Conservation (phyloP, 2,329 filamentous ascomycete genomes). For the Dothistroma septosporum region DNA sequence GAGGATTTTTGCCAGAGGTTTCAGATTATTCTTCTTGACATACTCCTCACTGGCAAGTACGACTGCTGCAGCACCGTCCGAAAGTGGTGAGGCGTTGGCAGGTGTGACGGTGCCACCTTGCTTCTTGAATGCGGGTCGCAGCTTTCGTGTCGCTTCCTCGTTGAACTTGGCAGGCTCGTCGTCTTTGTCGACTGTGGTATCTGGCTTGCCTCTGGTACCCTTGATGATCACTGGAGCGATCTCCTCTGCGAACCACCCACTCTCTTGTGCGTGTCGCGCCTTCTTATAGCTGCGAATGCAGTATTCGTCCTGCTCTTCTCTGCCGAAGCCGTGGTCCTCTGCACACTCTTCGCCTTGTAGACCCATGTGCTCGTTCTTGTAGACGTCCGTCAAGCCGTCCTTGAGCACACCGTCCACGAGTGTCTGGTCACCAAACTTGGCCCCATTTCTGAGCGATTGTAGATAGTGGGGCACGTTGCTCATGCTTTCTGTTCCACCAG, state of each 20-base stretch:
- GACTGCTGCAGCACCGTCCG: slow-evolving; percentile 87
- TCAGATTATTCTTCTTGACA: slow-evolving; percentile 85
- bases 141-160: slow-evolving; percentile 47
- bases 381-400: slow-evolving; percentile 91
- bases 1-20: slow-evolving; percentile 91
- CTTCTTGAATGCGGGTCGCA: slow-evolving; percentile 74
- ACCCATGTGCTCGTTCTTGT: slow-evolving; percentile 97
- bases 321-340: slow-evolving; percentile 71
- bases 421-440: slow-evolving; percentile 89
- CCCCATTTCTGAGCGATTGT: slow-evolving; percentile 75
- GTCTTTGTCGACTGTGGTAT: slow-evolving; percentile 73
- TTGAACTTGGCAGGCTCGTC: slow-evolving; percentile 90
- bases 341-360: slow-evolving; percentile 89
- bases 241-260: slow-evolving; percentile 76
- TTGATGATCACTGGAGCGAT: slow-evolving; percentile 86
- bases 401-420: slow-evolving; percentile 88
- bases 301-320: slow-evolving; percentile 90
- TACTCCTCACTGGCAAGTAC: slow-evolving; percentile 93
- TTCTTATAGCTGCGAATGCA: slow-evolving; percentile 93
- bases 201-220: slow-evolving; percentile 85
- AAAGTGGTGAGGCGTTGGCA: slow-evolving; percentile 92
- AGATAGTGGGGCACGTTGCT: slow-evolving; percentile 97
- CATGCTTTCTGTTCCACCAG: slow-evolving; percentile 96
- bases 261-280: slow-evolving; percentile 78
- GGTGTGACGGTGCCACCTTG: slow-evolving; percentile 81